A percentile compares a stretch with the other conserved stretches of the same genome.
Conservation (phyloP, 768 basidiomycete genomes). For the Amylocystis lapponica region DNA sequence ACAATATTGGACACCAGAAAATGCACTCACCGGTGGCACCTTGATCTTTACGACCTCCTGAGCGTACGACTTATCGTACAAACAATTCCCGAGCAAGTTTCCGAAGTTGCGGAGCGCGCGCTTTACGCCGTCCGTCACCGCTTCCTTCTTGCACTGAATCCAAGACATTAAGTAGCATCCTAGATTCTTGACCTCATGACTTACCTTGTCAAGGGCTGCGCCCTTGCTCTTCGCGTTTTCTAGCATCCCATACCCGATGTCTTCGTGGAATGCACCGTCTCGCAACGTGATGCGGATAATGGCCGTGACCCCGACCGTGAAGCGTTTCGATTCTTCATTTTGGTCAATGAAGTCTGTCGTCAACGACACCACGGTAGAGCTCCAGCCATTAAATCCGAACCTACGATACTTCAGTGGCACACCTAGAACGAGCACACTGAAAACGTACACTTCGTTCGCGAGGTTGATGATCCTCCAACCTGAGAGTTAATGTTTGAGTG, state of each 20-base stretch:
- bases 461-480: conserved; percentile 97
- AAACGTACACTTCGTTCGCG: conserved; percentile 78
- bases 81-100: conserved; percentile 90
- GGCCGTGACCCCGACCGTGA: conserved; percentile 74
- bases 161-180: conserved; percentile 1
- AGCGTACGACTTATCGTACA: conserved; percentile 93
- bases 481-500: no score
- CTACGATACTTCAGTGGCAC: conserved; percentile 4
- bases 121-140: conserved; percentile 92
- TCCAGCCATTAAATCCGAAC: conserved; percentile 98
- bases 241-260: conserved; percentile 83
- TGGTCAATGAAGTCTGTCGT: conserved; percentile 77
- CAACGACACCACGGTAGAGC: conserved; percentile 68
- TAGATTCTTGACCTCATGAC: no score
- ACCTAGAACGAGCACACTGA: not conserved
- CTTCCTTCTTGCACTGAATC: conserved; percentile 92
- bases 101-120: conserved; percentile 90
- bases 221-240: conserved; percentile 87
- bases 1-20: not conserved
- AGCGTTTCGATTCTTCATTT: conserved; percentile 59
- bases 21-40: conserved; percentile 65
- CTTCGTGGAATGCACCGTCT: conserved; percentile 89
- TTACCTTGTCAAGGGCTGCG: conserved; percentile 85
- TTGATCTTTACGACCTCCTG: conserved; percentile 86
- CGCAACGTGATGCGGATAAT: conserved; percentile 81